These are phyloP conservation scores for Pseudozyma hubeiensis DNA, from an alignment of 1,284 basidiomycete species.

Conservation along the genomic window DNA sequence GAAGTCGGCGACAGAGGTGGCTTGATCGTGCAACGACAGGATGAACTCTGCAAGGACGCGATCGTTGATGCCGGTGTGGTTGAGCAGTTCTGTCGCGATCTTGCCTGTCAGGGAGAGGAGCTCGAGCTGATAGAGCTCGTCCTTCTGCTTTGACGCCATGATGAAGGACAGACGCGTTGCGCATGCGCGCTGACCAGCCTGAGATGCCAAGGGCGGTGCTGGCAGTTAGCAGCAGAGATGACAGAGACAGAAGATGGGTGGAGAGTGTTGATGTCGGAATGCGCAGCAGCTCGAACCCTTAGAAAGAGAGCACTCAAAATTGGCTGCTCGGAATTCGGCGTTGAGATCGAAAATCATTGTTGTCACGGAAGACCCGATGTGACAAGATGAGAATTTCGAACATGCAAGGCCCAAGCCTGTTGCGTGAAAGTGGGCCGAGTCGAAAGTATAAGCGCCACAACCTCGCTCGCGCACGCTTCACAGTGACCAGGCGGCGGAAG, in stretches of 20 bases:
- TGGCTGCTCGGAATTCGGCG: constrained; percentile 24
- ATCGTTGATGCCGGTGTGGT: constrained; percentile 77
- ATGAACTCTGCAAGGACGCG: constrained; percentile 95
- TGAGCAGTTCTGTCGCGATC: constrained; percentile 69
- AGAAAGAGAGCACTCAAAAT: background rate
- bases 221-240: no score
- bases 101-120: constrained; percentile 64
- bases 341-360: no score
- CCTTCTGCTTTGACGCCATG: constrained; percentile 25
- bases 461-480: background rate
- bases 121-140: constrained; percentile 67
- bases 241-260: no score
- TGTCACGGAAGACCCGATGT: background rate
- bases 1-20: constrained; percentile 81
- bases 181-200: background rate
- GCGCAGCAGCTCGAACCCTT: constrained; percentile 13
- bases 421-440: constrained; percentile 10
- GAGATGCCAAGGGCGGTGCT: background rate
- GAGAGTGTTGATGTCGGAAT: background rate
- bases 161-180: no score
- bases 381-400: background rate
- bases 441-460: background rate
- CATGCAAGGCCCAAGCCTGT: background rate
- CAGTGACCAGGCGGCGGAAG: constrained; percentile 4
- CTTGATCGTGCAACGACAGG: constrained; percentile 88